Conservation (phyloP, 2,329 filamentous ascomycete genomes). For the Trichoderma lentiforme region DNA sequence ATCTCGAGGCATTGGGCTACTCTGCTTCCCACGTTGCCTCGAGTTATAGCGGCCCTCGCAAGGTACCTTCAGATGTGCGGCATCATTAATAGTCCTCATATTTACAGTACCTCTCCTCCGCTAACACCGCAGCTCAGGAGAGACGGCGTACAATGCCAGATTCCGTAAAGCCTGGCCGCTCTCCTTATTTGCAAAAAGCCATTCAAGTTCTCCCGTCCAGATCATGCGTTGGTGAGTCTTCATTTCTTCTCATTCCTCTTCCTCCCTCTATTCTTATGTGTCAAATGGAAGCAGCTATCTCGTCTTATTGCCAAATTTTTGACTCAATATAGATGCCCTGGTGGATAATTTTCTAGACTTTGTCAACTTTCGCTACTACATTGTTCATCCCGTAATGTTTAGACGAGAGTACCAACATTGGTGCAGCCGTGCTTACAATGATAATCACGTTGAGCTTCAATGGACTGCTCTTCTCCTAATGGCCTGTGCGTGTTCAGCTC, state of each 20-base stretch:
- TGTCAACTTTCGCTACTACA: conserved; percentile 40
- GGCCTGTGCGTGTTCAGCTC: conserved; percentile 37
- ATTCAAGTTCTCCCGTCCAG: conserved; percentile 32
- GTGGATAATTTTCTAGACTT: conserved; percentile 38
- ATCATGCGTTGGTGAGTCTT: conserved; percentile 33
- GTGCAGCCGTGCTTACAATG: conserved; percentile 32
- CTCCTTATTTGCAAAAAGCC: conserved; percentile 32
- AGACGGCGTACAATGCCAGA: background rate
- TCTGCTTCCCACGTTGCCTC: conserved; percentile 28
- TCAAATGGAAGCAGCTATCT: background rate
- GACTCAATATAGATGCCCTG: conserved; percentile 29
- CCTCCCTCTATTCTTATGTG: too few relatives aligned
- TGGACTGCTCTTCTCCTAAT: conserved; percentile 39
- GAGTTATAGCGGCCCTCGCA: background rate
- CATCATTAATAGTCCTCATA: background rate
- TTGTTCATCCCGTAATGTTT: conserved; percentile 36
- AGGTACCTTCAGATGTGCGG: background rate
- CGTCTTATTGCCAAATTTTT: background rate
- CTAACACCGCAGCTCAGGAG: background rate
- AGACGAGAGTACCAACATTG: conserved; percentile 36
- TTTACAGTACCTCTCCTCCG: background rate
- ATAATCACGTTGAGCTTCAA: conserved; percentile 33
- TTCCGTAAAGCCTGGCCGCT: conserved; percentile 22
- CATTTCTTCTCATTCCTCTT: background rate
- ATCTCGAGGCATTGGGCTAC: conserved; percentile 37